Conservation (phyloP, 208 protist species). For the Leishmania major region DNA sequence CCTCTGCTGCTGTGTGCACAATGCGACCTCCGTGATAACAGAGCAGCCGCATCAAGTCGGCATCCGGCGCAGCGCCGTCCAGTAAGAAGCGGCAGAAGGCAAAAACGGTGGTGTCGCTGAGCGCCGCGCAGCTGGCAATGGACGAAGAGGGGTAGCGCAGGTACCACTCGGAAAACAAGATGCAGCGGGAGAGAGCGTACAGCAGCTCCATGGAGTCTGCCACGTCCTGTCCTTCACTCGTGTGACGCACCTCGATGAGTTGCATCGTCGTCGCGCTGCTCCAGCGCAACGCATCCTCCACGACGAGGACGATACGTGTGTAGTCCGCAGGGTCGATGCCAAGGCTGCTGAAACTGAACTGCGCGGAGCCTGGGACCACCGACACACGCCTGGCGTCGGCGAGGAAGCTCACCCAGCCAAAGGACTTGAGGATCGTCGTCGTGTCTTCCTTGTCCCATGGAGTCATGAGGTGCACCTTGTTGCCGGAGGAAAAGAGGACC, state of each 20-base stretch:
- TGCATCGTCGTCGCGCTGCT: constrained; percentile 40
- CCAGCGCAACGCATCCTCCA: constrained; percentile 43
- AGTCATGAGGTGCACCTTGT: constrained; percentile 53
- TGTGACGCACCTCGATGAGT: constrained; percentile 54
- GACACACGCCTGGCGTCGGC: constrained; percentile 41
- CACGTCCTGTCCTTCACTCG: constrained; percentile 1
- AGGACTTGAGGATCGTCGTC: constrained; percentile 35
- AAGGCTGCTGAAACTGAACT: constrained; percentile 42
- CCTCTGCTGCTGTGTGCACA: constrained; percentile 36
- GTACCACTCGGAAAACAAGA: constrained; percentile 65
- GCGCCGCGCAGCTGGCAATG: constrained; percentile 46
- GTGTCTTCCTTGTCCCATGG: constrained; percentile 53
- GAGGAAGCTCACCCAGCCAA: constrained; percentile 54
- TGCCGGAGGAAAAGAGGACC: constrained; percentile 58
- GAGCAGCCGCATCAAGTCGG: constrained; percentile 42
- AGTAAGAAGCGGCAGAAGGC: constrained; percentile 66
- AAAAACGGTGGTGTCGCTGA: constrained; percentile 53
- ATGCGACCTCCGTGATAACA: constrained; percentile 56
- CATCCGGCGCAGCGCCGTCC: constrained; percentile 6
- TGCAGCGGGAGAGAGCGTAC: constrained; percentile 60
- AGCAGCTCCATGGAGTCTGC: constrained; percentile 66
- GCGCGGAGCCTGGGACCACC: constrained; percentile 32
- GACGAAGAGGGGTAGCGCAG: constrained; percentile 70
- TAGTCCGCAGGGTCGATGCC: constrained; percentile 38
- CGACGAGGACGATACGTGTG: constrained; percentile 48